Evolutionary conservation across 495 filamentous ascomycete genomes (phyloP), one percentile per base, ranked within the genome.

Genomic region (Paragyromitra xinjiangensis): DNA sequence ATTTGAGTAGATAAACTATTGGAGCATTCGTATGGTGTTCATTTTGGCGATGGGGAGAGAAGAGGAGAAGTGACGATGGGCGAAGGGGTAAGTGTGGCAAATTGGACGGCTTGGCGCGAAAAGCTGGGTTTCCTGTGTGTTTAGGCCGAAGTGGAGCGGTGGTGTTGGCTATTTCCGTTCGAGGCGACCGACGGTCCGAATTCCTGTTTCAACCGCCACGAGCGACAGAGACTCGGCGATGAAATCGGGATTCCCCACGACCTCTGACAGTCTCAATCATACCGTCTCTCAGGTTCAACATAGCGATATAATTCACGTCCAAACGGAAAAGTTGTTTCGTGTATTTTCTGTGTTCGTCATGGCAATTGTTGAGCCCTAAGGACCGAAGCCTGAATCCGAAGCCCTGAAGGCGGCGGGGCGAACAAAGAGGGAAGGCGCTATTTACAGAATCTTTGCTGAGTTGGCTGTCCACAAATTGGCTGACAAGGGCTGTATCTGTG

Each of bases 41-140:
- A 77, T 77, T 73, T 59, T 77, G 39, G 16, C 61, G 61, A 19
- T 77, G 62, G 29, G 12, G 24, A 64, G 39, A 14, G 61, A 53
- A 71, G 73, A 73, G 69, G 69, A 77, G 69, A 66, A 65, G 40
- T 40, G 51, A 55, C 19, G 51, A 58, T 34, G 68, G 53, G 44
- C 22, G 51, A 73, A 64, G 74, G 61, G 74, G 74, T 77, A 48
- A 40, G 64, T 73, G 70, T 66, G 70, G 70, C 70, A 22, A 67
- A 66, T 55, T 73, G 70, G 29, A 14, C 6, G 61, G 48, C 61
- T 73, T 73, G 70, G 70, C 68, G 11, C 1, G 19, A 22, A 71
- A 71, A 62, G 24, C 48, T 59, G 67, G 53, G 16, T 56, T 69
- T 55, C 22, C 11, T 24, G 9, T 3, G 65, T 29, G 19, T 63